Conservation (phyloP, 805 yeast genomes). For the Saccharomycopsis sp. region DNA sequence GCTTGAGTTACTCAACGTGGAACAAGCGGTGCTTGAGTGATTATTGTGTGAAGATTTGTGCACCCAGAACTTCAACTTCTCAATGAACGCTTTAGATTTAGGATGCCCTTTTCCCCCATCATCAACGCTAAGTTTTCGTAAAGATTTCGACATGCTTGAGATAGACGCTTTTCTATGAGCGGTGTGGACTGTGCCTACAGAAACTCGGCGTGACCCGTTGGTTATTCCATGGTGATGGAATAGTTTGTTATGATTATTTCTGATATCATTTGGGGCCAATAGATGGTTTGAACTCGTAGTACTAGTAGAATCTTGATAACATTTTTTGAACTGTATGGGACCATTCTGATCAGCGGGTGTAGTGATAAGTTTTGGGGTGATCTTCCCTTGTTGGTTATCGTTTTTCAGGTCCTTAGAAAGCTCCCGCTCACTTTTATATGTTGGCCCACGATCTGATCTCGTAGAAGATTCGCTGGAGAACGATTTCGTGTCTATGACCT, state of each 20-base stretch:
- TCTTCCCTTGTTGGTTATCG: too few species aligned
- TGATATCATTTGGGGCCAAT: background rate
- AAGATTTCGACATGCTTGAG: background rate
- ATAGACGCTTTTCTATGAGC: constrained; percentile 3
- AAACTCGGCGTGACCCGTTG: background rate
- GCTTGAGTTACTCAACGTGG: background rate
- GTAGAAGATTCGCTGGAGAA: background rate
- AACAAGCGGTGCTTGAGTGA: background rate
- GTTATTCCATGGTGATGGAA: background rate
- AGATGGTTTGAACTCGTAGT: background rate
- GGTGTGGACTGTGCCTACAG: background rate
- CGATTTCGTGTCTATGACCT: background rate
- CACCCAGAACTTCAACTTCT: constrained; percentile 18
- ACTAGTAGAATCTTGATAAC: background rate
- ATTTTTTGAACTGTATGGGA: background rate
- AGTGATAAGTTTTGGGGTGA: background rate
- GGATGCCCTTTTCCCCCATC: background rate
- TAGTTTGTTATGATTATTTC: background rate
- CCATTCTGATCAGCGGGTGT: background rate
- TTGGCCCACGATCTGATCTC: background rate
- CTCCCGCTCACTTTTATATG: background rate
- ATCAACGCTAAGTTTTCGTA: constrained; percentile 1
- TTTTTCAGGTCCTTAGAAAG: too few species aligned
- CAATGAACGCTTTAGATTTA: constrained; percentile 14
- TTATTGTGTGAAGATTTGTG: constrained; percentile 8